Base-by-base conservation (phyloP, 345 rosid species). In the Euphorbia tirucalli region DNA sequence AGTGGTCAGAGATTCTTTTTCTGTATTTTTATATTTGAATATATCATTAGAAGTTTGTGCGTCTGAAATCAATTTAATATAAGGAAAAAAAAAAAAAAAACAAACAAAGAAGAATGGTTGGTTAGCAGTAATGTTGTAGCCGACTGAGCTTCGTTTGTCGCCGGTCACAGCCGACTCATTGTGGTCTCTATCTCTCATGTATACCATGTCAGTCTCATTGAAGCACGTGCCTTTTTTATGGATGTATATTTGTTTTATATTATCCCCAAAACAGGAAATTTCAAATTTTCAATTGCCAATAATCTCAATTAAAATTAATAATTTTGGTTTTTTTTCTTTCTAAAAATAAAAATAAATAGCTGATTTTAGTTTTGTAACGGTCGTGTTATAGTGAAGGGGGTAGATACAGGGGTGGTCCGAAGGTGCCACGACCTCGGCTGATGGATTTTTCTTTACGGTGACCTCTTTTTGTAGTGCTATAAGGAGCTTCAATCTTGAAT, bases 191-290 rank as follows among this genome's bases (percentile, higher is more conserved):
- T 59, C 11, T 39, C 55, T 39, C 21, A 50, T n/a, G 74, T 27
- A 30, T n/a, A 67, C 60, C 62, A 35, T n/a, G 30, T 65, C 14
- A 5, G 31, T 39, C 46, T 44, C 46, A 55, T 70, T 63, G 58
- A 11, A 25, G 28, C 81, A 77, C 74, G 81, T 77, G 74, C 39
- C 4, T 43, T 18, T 60, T 70, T 14, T 16, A n/a, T 39, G 39
- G 14, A 61, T 39, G 2, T 61, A 7, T 35, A n/a, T n/a, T 32
- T 19, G 46, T 59, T n/a, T n/a, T n/a, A n/a, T n/a, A n/a, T n/a
- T n/a, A n/a, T n/a, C n/a, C n/a, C 63, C 0, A 13, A 11, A 59
- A 1, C 60, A 22, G 15, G 57, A n/a, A 52, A 52, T n/a, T n/a
- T n/a, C 18, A 2, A 46, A 50, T 35, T 56, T 24, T 56, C 60